These are phyloP conservation scores for Cymbopogon flexuosus DNA, from an alignment of 202 grass and related monocot species.

Conservation along the genomic window DNA sequence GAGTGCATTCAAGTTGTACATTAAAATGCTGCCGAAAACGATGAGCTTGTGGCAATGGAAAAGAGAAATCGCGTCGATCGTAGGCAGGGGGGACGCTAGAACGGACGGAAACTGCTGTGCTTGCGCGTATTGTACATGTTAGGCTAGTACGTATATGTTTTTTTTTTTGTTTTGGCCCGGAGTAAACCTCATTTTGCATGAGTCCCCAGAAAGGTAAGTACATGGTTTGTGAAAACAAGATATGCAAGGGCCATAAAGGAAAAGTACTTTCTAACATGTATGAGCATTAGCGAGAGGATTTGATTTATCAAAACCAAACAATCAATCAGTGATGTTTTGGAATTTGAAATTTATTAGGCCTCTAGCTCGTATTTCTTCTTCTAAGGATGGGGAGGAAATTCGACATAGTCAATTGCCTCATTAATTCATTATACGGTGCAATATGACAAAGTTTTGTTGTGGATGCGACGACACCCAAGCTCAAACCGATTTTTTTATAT, in stretches of 20 bases:
- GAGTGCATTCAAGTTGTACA: not conserved
- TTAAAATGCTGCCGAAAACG: not conserved
- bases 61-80: not conserved
- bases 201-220: no score
- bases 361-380: not conserved
- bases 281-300: not conserved
- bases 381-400: not conserved
- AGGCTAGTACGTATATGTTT: not conserved
- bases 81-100: not conserved
- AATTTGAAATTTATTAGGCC: not conserved
- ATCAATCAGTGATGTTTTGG: not conserved
- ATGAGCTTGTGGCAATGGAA: not conserved
- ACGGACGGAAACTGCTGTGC: not conserved
- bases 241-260: not conserved
- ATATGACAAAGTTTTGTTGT: not conserved
- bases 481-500: no score
- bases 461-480: no score
- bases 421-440: not conserved
- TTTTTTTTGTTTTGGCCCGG: not conserved
- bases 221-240: not conserved
- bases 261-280: not conserved
- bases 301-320: not conserved
- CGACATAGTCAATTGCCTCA: not conserved
- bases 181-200: not conserved
- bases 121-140: not conserved